phyloP scores from a whole-genome alignment of 257 asterid species.

The Lavandula angustifolia region DNA sequence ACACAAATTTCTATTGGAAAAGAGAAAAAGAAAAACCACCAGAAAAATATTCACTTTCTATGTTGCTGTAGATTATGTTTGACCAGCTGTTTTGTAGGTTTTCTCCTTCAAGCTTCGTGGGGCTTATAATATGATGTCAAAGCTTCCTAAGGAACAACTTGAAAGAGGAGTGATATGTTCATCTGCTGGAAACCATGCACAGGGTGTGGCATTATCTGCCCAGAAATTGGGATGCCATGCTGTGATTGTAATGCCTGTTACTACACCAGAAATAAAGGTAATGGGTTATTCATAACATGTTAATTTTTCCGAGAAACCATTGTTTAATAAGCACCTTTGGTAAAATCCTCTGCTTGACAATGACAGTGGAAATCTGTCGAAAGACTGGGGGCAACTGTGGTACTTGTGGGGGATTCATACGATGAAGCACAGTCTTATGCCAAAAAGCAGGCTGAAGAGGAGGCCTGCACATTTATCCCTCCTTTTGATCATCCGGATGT shows the following conservation, averaged over 20 bases:
- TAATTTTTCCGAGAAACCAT: neutral
- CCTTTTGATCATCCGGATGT: conserved; percentile 99
- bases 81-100: conserved; percentile 42
- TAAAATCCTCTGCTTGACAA: conserved; percentile 24
- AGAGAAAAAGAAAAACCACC: neutral
- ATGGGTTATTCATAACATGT: conserved; percentile 8
- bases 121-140: conserved; percentile 99
- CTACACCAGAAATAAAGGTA: conserved; percentile 97
- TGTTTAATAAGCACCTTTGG: neutral
- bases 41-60: conserved; percentile 12
- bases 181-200: conserved; percentile 99
- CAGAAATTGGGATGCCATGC: conserved; percentile 52
- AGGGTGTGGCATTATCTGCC: conserved; percentile 81
- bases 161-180: conserved; percentile 91
- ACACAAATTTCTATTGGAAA: neutral
- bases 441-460: conserved; percentile 65
- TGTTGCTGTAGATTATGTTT: neutral
- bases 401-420: conserved; percentile 83
- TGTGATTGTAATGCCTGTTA: conserved; percentile 78
- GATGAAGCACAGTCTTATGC: conserved; percentile 95
- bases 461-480: conserved; percentile 75
- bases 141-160: conserved; percentile 68
- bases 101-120: conserved; percentile 77
- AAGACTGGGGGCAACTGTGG: conserved; percentile 85
- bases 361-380: conserved; percentile 83